Conservation (phyloP, 2,329 filamentous ascomycete species). For the Sarocladium strictum region DNA sequence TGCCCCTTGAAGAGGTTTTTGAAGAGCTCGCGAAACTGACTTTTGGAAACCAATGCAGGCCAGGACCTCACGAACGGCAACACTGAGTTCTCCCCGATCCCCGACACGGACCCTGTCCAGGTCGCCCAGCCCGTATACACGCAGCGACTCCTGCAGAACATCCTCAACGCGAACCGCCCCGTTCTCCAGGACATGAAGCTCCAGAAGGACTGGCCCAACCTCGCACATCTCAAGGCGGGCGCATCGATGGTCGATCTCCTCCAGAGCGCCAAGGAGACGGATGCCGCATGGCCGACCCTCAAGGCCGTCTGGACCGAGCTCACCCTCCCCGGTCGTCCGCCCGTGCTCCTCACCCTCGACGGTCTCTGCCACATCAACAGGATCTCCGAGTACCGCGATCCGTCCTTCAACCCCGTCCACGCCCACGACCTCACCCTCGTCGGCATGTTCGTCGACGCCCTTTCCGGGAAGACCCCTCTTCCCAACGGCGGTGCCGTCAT, state of each 20-base stretch:
- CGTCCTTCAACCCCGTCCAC: conserved; percentile 70
- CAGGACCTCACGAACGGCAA: conserved; percentile 75
- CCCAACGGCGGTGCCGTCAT: conserved; percentile 75
- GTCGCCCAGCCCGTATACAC: conserved; percentile 79
- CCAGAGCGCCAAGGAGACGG: conserved; percentile 65
- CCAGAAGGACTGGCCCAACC: conserved; percentile 35
- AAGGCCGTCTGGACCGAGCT: conserved; percentile 78
- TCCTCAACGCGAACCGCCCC: conserved; percentile 63
- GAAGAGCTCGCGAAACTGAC: background rate
- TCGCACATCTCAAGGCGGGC: conserved; percentile 43
- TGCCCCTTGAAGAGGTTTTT: background rate
- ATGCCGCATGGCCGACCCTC: conserved; percentile 76
- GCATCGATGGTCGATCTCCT: conserved; percentile 63
- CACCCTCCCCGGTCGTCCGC: conserved; percentile 41
- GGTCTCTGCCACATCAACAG: conserved; percentile 77
- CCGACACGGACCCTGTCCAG: conserved; percentile 47
- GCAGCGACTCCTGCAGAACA: conserved; percentile 65
- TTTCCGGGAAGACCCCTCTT: conserved; percentile 53
- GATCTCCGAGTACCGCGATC: conserved; percentile 66
- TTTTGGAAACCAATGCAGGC: conserved; percentile 38
- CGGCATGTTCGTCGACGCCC: conserved; percentile 65
- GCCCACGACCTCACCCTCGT: conserved; percentile 77
- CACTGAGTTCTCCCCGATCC: conserved; percentile 72
- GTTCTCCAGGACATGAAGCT: conserved; percentile 51
- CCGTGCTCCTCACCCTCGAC: conserved; percentile 71